These are phyloP conservation scores for Erodium maritimum DNA, from an alignment of 345 rosid genomes.

Conservation along the genomic window DNA sequence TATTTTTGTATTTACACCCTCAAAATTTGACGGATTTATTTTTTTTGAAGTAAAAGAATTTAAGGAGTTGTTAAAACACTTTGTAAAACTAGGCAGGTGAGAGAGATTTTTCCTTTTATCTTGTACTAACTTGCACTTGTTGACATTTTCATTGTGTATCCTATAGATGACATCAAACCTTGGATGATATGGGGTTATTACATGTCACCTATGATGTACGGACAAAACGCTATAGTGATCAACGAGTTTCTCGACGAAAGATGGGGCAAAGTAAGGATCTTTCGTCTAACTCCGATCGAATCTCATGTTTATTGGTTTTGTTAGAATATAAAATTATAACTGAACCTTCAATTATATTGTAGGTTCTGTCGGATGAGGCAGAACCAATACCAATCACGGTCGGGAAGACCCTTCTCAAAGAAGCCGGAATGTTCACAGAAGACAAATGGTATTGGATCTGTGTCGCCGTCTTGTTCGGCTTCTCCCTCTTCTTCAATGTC, in stretches of 20 bases:
- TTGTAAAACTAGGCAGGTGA: too few relatives aligned
- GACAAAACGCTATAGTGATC: conserved; percentile 19
- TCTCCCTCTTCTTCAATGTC: conserved; percentile 30
- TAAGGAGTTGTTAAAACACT: too few relatives aligned
- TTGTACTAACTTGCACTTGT: too few relatives aligned
- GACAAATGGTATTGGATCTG: conserved; percentile 69
- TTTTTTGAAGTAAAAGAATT: too few relatives aligned
- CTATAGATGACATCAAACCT: conserved; percentile 16
- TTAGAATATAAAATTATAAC: too few relatives aligned
- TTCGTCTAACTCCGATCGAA: too few relatives aligned
- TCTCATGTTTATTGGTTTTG: too few relatives aligned
- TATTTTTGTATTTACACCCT: too few relatives aligned
- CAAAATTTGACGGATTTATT: too few relatives aligned
- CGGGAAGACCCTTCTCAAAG: conserved; percentile 19
- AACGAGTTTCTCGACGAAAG: conserved; percentile 18
- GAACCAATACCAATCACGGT: conserved; percentile 7
- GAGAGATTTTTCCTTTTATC: too few relatives aligned
- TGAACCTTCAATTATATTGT: too few relatives aligned
- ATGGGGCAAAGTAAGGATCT: conserved; percentile 11
- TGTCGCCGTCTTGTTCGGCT: conserved; percentile 29
- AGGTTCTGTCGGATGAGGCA: too few relatives aligned
- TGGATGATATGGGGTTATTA: conserved; percentile 22
- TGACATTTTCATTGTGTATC: conserved; percentile 11
- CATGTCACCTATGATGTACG: conserved; percentile 23
- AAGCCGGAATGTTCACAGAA: conserved; percentile 32